These are phyloP conservation scores for Chaetomium globosum DNA, from an alignment of 2,329 filamentous ascomycete species.

Conservation along the genomic window DNA sequence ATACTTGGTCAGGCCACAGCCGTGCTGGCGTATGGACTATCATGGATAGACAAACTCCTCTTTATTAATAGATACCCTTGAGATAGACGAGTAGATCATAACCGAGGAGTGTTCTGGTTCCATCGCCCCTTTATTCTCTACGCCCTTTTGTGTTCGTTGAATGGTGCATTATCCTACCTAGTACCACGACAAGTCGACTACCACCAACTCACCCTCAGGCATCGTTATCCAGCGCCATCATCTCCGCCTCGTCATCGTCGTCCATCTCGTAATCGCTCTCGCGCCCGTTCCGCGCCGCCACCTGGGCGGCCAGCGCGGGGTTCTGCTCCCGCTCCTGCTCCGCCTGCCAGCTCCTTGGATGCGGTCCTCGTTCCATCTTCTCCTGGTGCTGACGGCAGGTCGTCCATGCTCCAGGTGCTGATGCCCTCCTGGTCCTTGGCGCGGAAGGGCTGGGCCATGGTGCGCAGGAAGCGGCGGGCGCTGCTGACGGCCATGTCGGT, in stretches of 20 bases:
- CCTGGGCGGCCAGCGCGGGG: background rate
- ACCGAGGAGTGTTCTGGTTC: background rate
- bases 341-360: constrained; percentile 63
- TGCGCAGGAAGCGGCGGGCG: constrained; percentile 84
- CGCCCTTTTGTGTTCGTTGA: background rate
- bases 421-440: constrained; percentile 85
- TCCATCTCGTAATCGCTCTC: constrained; percentile 56
- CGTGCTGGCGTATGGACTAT: background rate
- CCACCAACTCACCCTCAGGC: background rate
- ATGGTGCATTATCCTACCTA: background rate
- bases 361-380: constrained; percentile 70
- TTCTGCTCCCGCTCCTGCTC: constrained; percentile 42
- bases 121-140: background rate
- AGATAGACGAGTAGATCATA: constrained; percentile 1
- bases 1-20: background rate
- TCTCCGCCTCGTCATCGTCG: constrained; percentile 49
- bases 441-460: constrained; percentile 89
- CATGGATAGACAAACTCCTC: background rate
- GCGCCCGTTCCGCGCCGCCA: constrained; percentile 29
- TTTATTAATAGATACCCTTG: constrained; percentile 10
- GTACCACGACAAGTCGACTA: background rate
- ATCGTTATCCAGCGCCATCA: constrained; percentile 41
- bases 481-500: constrained; percentile 92
- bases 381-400: constrained; percentile 77
- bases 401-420: constrained; percentile 83